Conservation (phyloP, 257 asterid species). For the Lycium barbarum region DNA sequence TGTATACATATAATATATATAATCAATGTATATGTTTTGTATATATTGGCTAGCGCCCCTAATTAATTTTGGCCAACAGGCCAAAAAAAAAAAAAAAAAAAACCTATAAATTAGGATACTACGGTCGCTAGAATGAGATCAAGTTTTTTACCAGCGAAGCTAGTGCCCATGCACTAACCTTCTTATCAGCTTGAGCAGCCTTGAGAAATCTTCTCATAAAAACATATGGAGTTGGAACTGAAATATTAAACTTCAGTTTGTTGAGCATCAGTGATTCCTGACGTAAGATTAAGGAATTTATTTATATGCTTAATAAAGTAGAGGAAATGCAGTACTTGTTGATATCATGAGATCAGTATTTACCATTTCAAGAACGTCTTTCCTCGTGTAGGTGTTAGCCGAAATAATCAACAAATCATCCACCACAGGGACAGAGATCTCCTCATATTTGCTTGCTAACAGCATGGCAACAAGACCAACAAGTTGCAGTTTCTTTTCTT, state of each 20-base stretch:
- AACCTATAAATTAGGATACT: too few relatives aligned
- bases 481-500: conserved; percentile 79
- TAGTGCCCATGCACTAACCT: conserved; percentile 43
- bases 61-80: too few relatives aligned
- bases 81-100: too few relatives aligned
- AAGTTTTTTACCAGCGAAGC: background rate
- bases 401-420: conserved; percentile 83
- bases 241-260: conserved; percentile 37
- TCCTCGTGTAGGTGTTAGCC: conserved; percentile 75
- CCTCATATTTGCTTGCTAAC: conserved; percentile 92
- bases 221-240: conserved; percentile 87
- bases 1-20: too few relatives aligned
- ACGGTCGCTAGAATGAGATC: too few relatives aligned
- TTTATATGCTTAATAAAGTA: background rate
- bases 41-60: too few relatives aligned
- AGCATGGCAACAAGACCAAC: conserved; percentile 91
- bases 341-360: background rate
- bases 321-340: background rate
- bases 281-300: background rate
- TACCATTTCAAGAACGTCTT: conserved; percentile 88
- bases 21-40: too few relatives aligned
- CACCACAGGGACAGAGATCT: conserved; percentile 78
- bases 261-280: conserved; percentile 85
- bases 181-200: conserved; percentile 82
- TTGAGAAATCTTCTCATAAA: conserved; percentile 85